Percentiles rank a stretch among this genome's conserved stretches.
Evolutionary conservation across 2,329 filamentous ascomycete species (phyloP).

Genomic region (Aspergillus terreus): DNA sequence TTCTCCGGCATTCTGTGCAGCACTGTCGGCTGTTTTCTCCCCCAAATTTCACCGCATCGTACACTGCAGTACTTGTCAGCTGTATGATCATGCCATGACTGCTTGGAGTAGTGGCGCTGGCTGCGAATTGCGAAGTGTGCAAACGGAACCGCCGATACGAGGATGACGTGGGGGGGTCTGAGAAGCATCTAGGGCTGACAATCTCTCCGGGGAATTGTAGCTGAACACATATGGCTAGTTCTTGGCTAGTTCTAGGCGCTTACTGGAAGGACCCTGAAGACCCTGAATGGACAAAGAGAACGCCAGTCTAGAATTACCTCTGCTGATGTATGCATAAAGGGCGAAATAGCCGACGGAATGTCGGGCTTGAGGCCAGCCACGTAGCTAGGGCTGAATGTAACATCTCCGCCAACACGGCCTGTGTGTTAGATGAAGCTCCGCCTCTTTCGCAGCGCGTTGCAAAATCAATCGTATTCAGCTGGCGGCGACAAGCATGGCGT

Average conservation of each 20-base stretch:
- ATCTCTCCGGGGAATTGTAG: neutral
- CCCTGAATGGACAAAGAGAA: neutral
- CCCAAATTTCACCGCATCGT: neutral
- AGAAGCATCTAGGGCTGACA: conserved; percentile 3
- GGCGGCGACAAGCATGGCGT: neutral
- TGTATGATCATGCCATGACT: neutral
- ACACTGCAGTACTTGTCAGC: neutral
- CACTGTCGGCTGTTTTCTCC: neutral
- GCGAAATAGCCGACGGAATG: neutral
- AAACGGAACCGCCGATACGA: conserved; percentile 2
- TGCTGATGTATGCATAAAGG: neutral
- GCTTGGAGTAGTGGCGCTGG: neutral
- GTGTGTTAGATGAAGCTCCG: neutral
- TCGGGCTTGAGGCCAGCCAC: neutral
- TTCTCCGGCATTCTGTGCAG: neutral
- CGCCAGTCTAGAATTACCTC: neutral
- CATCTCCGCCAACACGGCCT: neutral
- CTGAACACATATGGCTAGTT: conserved; percentile 1
- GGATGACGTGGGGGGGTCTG: neutral
- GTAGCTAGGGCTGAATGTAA: neutral
- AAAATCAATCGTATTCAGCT: neutral
- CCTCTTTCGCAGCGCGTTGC: neutral
- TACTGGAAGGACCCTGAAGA: neutral
- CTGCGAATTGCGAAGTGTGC: conserved; percentile 2
- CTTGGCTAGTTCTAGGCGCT: neutral